Conservation (phyloP, 352 stramenopile genomes). For the Salisapilia sapeloensis region DNA sequence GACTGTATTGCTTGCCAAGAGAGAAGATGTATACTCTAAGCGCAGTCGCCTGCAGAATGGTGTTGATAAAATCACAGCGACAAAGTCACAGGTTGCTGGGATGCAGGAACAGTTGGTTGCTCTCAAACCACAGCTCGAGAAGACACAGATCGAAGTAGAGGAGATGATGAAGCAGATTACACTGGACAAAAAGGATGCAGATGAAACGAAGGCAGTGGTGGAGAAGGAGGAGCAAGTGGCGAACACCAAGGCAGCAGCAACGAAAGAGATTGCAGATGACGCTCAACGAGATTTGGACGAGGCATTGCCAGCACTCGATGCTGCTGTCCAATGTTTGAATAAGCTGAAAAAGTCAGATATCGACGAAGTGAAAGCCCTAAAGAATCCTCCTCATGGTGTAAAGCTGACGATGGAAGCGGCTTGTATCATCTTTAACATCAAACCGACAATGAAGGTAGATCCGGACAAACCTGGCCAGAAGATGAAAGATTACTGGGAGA, state of each 20-base stretch:
- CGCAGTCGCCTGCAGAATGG: conserved; percentile 79
- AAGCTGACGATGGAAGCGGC: conserved; percentile 83
- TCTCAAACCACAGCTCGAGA: conserved; percentile 83
- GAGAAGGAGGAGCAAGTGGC: conserved; percentile 85
- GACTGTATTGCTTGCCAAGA: conserved; percentile 74
- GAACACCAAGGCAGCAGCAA: conserved; percentile 86
- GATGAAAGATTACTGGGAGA: conserved; percentile 82
- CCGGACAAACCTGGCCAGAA: conserved; percentile 85
- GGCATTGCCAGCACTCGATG: conserved; percentile 82
- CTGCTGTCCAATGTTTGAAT: conserved; percentile 85
- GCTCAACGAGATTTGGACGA: conserved; percentile 87
- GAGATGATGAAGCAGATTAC: conserved; percentile 90
- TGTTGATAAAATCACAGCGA: conserved; percentile 87
- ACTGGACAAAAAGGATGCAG: conserved; percentile 82
- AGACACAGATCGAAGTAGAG: conserved; percentile 86
- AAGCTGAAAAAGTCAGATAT: conserved; percentile 88
- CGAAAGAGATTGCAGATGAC: conserved; percentile 84
- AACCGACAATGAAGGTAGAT: conserved; percentile 75
- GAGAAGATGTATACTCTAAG: conserved; percentile 78
- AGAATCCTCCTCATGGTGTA: conserved; percentile 76
- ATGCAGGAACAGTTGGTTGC: conserved; percentile 87
- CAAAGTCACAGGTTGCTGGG: conserved; percentile 82
- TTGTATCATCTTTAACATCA: conserved; percentile 92
- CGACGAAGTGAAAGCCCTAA: conserved; percentile 83
- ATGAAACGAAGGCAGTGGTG: conserved; percentile 82